phyloP scores from a whole-genome alignment of 2,329 filamentous ascomycete genomes.

The Monosporascus sp. region DNA sequence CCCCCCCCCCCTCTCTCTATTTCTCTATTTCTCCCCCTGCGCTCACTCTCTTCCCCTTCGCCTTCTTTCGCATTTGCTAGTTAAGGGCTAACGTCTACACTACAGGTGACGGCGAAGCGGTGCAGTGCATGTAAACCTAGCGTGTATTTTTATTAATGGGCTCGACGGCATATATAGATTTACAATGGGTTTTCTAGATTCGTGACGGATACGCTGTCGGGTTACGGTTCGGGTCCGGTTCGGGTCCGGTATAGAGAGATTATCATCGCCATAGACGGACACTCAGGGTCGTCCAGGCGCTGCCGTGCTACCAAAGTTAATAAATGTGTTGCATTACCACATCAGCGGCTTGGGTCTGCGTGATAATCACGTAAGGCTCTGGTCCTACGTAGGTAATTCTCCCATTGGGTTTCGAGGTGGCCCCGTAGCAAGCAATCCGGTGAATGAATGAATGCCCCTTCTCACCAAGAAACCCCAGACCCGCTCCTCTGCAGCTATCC shows the following conservation, averaged over 20 bases:
- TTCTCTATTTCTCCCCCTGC: slow-evolving; percentile 18
- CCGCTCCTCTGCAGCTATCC: neutral
- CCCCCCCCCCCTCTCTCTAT: neutral
- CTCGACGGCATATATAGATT: too few species aligned
- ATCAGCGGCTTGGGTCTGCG: too few species aligned
- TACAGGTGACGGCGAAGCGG: slow-evolving; percentile 22
- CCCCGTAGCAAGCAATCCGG: too few species aligned
- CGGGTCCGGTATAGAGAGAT: too few species aligned
- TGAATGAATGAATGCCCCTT: too few species aligned
- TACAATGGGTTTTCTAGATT: neutral
- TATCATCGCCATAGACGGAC: too few species aligned
- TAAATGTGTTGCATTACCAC: too few species aligned
- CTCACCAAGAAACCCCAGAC: neutral
- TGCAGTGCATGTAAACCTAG: slow-evolving; percentile 22
- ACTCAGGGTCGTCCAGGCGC: too few species aligned
- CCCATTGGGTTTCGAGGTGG: neutral
- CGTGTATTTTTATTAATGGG: slow-evolving; percentile 1
- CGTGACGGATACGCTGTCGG: neutral
- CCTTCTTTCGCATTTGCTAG: slow-evolving; percentile 6
- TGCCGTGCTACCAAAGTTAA: too few species aligned
- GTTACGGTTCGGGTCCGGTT: too few species aligned
- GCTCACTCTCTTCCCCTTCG: neutral
- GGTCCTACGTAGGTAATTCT: neutral
- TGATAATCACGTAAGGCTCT: too few species aligned
- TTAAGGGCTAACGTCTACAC: neutral